Percentiles rank a stretch among this genome's conserved stretches.
Conservation (phyloP, 2,329 filamentous ascomycete genomes). For the Golovinomyces cichoracearum region DNA sequence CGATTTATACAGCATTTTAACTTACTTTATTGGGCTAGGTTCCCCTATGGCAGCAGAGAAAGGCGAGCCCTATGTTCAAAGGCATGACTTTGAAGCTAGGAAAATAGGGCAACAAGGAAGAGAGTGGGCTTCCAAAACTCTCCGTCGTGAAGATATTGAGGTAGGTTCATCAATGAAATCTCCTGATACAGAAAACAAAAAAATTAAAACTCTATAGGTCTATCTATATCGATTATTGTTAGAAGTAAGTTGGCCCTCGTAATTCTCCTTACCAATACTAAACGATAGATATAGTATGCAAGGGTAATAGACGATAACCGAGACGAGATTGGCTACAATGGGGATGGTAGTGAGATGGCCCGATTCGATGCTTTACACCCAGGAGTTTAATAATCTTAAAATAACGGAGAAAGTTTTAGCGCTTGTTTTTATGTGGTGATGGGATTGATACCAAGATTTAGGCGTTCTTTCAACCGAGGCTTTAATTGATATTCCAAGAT, state of each 20-base stretch:
- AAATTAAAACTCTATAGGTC: slow-evolving; percentile 14
- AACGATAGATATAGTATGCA: slow-evolving; percentile 18
- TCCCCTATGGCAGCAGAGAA: slow-evolving; percentile 22
- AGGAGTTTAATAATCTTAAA: too few relatives aligned
- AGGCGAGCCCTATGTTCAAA: slow-evolving; percentile 17
- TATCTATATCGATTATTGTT: slow-evolving; percentile 39
- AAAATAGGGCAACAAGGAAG: slow-evolving; percentile 38
- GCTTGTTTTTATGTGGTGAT: too few relatives aligned
- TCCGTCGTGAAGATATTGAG: slow-evolving; percentile 48
- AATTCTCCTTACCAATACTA: background rate
- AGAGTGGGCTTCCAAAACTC: slow-evolving; percentile 43
- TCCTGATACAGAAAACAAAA: background rate
- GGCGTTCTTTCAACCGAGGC: too few relatives aligned
- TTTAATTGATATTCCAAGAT: too few relatives aligned
- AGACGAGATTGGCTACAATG: slow-evolving; percentile 15
- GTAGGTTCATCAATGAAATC: slow-evolving; percentile 21
- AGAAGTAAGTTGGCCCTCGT: slow-evolving; percentile 18
- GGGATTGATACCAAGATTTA: too few relatives aligned
- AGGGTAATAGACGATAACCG: slow-evolving; percentile 17
- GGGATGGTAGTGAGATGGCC: slow-evolving; percentile 14
- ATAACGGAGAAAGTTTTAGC: too few relatives aligned
- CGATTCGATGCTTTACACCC: slow-evolving; percentile 10
- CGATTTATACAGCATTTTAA: slow-evolving; percentile 47
- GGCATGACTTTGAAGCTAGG: slow-evolving; percentile 30
- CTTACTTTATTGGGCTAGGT: slow-evolving; percentile 43